Percentiles rank a stretch among this genome's conserved stretches.
Conservation (phyloP, 306 rosid genomes). For the Lathyrus tuberosus region DNA sequence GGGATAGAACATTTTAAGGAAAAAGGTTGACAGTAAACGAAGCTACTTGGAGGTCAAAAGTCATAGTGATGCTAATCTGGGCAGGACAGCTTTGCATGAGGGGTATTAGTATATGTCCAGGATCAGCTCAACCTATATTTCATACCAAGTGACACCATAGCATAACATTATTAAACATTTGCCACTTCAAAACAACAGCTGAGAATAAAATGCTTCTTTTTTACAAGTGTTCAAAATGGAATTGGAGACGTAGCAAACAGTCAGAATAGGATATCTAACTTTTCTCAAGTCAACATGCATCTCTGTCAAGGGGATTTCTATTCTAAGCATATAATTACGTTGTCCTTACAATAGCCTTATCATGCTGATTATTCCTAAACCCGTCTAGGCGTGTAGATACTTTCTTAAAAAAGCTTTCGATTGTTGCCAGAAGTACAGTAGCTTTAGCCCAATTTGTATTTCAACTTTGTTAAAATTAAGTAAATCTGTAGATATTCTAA, state of each 20-base stretch:
- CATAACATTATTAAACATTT: neutral
- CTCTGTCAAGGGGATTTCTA: constrained; percentile 15
- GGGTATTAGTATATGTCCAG: constrained; percentile 20
- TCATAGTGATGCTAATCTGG: constrained; percentile 22
- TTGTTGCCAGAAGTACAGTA: constrained; percentile 15
- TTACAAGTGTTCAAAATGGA: neutral
- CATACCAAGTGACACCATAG: constrained; percentile 11
- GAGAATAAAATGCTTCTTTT: constrained; percentile 8
- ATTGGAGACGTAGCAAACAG: neutral
- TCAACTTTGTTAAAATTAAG: neutral
- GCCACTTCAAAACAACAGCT: neutral
- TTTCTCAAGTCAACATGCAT: constrained; percentile 11
- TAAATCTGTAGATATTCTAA: too few relatives aligned
- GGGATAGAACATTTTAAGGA: neutral
- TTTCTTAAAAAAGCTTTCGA: constrained; percentile 24
- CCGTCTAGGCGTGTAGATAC: constrained; percentile 1
- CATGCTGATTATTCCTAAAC: constrained; percentile 17
- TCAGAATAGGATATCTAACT: constrained; percentile 13
- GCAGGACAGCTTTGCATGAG: neutral
- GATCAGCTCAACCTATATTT: constrained; percentile 9
- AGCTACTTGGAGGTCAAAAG: constrained; percentile 16
- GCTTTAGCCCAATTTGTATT: neutral
- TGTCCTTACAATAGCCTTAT: neutral
- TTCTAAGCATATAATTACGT: constrained; percentile 2
- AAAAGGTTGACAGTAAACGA: neutral